Evolutionary conservation across 1,284 basidiomycete species (phyloP).

Genomic region (Ceratorhiza oryzae-sativae): DNA sequence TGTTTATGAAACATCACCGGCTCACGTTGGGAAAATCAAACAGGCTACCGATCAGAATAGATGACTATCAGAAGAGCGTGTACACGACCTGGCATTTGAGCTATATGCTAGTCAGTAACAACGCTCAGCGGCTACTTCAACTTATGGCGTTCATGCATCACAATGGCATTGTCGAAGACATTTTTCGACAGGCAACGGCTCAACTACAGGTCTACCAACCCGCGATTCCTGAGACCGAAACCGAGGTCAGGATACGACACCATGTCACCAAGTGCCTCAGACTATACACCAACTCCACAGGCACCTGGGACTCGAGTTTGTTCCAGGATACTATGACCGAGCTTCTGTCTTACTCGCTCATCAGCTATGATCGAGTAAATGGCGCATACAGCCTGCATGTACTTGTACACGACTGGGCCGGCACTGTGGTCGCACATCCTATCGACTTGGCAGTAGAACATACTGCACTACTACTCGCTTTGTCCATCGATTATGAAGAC

Average conservation of each 20-base stretch:
- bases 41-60: not conserved
- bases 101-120: not conserved
- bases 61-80: conserved; percentile 11
- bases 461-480: not conserved
- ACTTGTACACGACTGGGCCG: conserved; percentile 10
- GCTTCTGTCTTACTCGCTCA: conserved; percentile 16
- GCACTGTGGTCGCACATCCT: not conserved
- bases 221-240: not conserved
- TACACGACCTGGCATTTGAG: conserved; percentile 16
- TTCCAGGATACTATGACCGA: conserved; percentile 3
- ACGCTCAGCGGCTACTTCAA: not conserved
- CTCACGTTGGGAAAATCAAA: not conserved
- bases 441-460: not conserved
- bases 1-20: not conserved
- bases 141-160: not conserved
- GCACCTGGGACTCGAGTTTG: not conserved
- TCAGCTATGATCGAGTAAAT: conserved; percentile 1
- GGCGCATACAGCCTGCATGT: not conserved
- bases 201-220: not conserved
- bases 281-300: not conserved
- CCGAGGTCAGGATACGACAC: not conserved
- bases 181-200: not conserved
- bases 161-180: not conserved
- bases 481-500: not conserved
- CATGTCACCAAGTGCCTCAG: not conserved